These are phyloP conservation scores for Calonectria hawksworthii DNA, from an alignment of 2,329 filamentous ascomycete species.

Conservation along the genomic window DNA sequence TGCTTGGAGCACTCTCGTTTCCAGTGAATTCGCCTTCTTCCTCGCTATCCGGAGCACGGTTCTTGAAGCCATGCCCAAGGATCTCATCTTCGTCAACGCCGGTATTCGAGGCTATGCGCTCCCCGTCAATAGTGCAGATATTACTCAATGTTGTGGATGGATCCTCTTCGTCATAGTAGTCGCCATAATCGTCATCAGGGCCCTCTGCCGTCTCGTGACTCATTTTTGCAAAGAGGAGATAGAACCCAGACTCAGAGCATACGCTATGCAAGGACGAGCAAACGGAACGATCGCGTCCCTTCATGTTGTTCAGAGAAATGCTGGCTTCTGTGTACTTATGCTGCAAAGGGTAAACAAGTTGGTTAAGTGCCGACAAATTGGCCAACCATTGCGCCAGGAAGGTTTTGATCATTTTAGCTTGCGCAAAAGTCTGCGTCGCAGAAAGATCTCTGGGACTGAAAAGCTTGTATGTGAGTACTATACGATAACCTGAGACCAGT, in stretches of 20 bases:
- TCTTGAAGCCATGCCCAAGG: constrained; percentile 8
- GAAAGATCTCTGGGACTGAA: background rate
- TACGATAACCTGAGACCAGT: constrained; percentile 25
- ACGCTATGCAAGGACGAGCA: constrained; percentile 2
- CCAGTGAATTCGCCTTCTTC: constrained; percentile 8
- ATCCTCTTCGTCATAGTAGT: background rate
- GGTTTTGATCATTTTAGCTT: constrained; percentile 8
- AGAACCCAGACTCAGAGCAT: constrained; percentile 26
- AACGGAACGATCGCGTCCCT: constrained; percentile 27
- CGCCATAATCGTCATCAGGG: background rate
- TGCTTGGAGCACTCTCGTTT: constrained; percentile 8
- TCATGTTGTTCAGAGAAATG: constrained; percentile 26
- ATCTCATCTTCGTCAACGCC: background rate
- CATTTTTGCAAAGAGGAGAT: constrained; percentile 27
- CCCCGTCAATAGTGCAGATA: constrained; percentile 2
- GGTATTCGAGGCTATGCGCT: background rate
- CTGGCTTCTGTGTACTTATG: constrained; percentile 28
- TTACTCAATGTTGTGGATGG: background rate
- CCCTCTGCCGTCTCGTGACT: constrained; percentile 5
- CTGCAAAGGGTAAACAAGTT: constrained; percentile 24
- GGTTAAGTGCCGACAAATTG: background rate
- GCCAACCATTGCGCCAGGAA: constrained; percentile 14
- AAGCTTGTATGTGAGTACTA: constrained; percentile 35
- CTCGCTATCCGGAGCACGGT: constrained; percentile 14
- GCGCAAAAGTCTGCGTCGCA: background rate